Percentiles rank a stretch among this genome's conserved stretches.
phyloP scores from a whole-genome alignment of 225 moss, liverwort and hornwort genomes.

The Straminergon stramineum region DNA sequence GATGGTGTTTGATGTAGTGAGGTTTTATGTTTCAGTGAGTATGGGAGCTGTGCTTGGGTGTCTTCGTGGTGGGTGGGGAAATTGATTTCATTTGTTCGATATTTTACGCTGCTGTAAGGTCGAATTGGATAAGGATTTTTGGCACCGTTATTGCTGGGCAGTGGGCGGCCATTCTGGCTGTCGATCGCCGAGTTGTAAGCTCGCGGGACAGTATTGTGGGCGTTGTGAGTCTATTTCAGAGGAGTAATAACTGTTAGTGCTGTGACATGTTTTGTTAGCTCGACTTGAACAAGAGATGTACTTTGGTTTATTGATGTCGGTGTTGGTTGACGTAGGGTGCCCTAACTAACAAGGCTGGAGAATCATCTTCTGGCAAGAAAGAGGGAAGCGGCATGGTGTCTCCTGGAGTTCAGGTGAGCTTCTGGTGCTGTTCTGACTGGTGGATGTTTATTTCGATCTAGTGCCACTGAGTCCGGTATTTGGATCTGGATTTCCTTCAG shows the following conservation, averaged over 20 bases:
- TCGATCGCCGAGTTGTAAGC: not conserved
- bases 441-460: not conserved
- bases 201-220: not conserved
- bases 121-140: not conserved
- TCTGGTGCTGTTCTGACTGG: not conserved
- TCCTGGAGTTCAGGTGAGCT: conserved; percentile 40
- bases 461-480: not conserved
- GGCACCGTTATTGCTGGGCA: not conserved
- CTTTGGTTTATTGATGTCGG: not conserved
- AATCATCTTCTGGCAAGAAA: conserved; percentile 59
- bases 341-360: conserved; percentile 67
- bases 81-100: not conserved
- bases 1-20: not conserved
- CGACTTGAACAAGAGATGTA: not conserved
- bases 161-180: not conserved
- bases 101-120: not conserved
- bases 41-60: not conserved
- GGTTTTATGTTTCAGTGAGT: not conserved
- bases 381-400: conserved; percentile 59
- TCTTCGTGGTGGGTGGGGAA: not conserved
- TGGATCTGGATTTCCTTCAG: not conserved
- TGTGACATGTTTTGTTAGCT: not conserved
- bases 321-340: conserved; percentile 46
- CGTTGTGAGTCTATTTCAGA: not conserved
- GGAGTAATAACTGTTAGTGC: not conserved